Percentiles rank a stretch among this genome's conserved stretches.
These are phyloP conservation scores for Lepidopterella palustris DNA, from an alignment of 495 filamentous ascomycete genomes.

Conservation along the genomic window DNA sequence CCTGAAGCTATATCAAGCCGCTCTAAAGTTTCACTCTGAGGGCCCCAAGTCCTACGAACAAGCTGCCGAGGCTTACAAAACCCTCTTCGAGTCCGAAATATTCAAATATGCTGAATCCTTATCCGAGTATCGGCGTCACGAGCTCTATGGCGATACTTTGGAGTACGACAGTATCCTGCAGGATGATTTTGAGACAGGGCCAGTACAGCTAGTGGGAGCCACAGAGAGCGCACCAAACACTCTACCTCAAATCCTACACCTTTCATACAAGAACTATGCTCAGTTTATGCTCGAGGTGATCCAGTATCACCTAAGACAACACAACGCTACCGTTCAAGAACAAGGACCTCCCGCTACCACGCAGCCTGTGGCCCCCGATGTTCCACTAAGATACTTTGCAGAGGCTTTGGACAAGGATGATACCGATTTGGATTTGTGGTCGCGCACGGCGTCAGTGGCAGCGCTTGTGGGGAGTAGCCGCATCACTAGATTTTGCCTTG, in stretches of 20 bases:
- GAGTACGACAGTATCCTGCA: constrained; percentile 40
- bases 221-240: constrained; percentile 67
- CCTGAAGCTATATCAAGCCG: constrained; percentile 87
- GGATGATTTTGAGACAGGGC: constrained; percentile 27
- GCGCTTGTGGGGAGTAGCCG: constrained; percentile 68
- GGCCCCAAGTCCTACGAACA: constrained; percentile 67
- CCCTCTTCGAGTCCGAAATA: constrained; percentile 84
- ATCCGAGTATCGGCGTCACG: constrained; percentile 65
- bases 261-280: constrained; percentile 92
- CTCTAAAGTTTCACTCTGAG: constrained; percentile 85
- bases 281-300: constrained; percentile 79
- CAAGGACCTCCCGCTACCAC: constrained; percentile 18
- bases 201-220: constrained; percentile 38
- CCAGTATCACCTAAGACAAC: constrained; percentile 45
- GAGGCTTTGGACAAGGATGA: constrained; percentile 83
- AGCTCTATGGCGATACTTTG: constrained; percentile 52
- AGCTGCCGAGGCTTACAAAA: constrained; percentile 75
- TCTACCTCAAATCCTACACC: constrained; percentile 80
- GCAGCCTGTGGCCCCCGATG: constrained; percentile 38
- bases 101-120: constrained; percentile 82
- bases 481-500: constrained; percentile 78
- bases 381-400: constrained; percentile 56
- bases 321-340: constrained; percentile 20
- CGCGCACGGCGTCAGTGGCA: constrained; percentile 71
- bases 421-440: constrained; percentile 90